phyloP scores from a whole-genome alignment of 352 stramenopile species.

The Blastocystis sp. region DNA sequence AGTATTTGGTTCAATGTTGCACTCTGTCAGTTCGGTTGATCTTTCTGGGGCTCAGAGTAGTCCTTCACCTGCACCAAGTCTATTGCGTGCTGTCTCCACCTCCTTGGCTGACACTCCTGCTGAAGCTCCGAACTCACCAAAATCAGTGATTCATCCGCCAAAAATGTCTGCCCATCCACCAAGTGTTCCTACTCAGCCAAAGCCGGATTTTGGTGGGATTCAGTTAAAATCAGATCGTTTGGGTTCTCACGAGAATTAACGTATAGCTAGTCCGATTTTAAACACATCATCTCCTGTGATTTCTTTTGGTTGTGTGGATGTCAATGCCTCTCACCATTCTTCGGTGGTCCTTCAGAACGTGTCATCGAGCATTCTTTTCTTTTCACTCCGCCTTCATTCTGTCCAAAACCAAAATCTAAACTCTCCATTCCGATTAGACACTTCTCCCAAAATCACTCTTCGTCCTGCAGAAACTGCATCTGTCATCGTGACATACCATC shows the following conservation, averaged over 20 bases:
- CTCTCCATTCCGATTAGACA: not conserved
- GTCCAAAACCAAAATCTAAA: not conserved
- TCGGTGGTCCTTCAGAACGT: not conserved
- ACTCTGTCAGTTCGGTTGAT: no score
- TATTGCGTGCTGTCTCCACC: no score
- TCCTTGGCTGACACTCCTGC: no score
- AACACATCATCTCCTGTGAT: not conserved
- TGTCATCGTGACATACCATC: not conserved
- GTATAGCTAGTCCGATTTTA: not conserved
- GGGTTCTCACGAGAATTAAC: not conserved
- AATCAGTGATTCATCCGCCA: not conserved
- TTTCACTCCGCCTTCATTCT: not conserved
- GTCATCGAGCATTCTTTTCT: not conserved
- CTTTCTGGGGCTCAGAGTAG: no score
- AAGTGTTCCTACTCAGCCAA: not conserved
- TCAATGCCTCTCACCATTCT: not conserved
- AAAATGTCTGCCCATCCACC: not conserved
- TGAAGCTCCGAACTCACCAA: not conserved
- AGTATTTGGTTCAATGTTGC: not conserved
- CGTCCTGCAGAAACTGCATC: not conserved
- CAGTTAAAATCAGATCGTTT: no score
- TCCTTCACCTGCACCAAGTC: no score
- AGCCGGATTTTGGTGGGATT: no score
- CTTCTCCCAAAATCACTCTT: not conserved
- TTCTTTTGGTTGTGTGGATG: constrained; percentile 27